phyloP scores from a whole-genome alignment of 805 yeast genomes.

The Saccharomycopsis malanga region DNA sequence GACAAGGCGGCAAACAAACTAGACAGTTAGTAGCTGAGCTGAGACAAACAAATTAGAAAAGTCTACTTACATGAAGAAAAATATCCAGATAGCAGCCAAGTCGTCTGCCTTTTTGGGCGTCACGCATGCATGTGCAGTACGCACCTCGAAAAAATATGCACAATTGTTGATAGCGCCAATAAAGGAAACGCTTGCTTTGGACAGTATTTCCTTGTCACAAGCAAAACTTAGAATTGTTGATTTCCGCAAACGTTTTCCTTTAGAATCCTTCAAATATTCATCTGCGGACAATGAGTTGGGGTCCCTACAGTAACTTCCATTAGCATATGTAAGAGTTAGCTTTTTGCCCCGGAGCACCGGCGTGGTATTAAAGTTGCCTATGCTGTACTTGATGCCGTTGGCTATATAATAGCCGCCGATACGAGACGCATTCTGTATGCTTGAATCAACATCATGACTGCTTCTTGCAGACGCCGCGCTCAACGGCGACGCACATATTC shows the following conservation, averaged over 20 bases:
- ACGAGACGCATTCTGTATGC: constrained; percentile 32
- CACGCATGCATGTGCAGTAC: constrained; percentile 83
- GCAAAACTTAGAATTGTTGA: constrained; percentile 64
- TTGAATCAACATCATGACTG: constrained; percentile 19
- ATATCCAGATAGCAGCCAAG: constrained; percentile 58
- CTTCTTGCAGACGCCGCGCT: constrained; percentile 31
- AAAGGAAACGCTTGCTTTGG: constrained; percentile 58
- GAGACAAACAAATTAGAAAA: constrained; percentile 32
- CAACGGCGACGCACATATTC: constrained; percentile 59
- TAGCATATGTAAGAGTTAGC: constrained; percentile 58
- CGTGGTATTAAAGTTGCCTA: constrained; percentile 53
- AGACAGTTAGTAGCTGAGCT: constrained; percentile 29
- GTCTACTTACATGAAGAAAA: constrained; percentile 43
- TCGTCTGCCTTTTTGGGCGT: constrained; percentile 63
- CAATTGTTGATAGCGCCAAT: constrained; percentile 73
- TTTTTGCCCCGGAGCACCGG: constrained; percentile 71
- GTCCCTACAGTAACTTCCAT: constrained; percentile 54
- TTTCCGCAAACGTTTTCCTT: constrained; percentile 46
- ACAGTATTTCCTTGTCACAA: constrained; percentile 69
- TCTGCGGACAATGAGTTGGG: constrained; percentile 17
- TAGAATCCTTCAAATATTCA: constrained; percentile 26
- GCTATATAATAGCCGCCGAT: constrained; percentile 57
- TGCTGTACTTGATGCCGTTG: constrained; percentile 39
- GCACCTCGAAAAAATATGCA: constrained; percentile 74
- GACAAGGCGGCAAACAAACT: constrained; percentile 33